Evolutionary conservation across 2,329 filamentous ascomycete species (phyloP).

Genomic region (Penicillium olsonii): DNA sequence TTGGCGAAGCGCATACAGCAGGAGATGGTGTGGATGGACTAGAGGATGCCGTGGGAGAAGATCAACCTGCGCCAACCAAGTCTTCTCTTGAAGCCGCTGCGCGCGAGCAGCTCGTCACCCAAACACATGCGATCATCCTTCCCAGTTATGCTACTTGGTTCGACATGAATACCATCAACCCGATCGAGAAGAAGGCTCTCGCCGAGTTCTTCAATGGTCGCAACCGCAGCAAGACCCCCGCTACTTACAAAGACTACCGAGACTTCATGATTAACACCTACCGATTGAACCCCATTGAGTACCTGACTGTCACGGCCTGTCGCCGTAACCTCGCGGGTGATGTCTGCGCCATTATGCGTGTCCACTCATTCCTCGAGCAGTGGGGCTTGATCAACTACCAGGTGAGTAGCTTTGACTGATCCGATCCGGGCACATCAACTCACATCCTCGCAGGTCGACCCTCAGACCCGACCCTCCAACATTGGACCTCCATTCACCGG

Average conservation of each 20-base stretch:
- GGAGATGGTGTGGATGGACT: slow-evolving; percentile 45
- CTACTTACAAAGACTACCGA: slow-evolving; percentile 97
- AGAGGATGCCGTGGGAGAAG: slow-evolving; percentile 49
- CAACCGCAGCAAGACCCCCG: slow-evolving; percentile 95
- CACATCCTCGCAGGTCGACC: slow-evolving; percentile 71
- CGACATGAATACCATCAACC: slow-evolving; percentile 91
- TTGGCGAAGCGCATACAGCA: slow-evolving; percentile 45
- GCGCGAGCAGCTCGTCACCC: slow-evolving; percentile 85
- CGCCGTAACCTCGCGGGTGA: slow-evolving; percentile 92
- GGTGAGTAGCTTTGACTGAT: slow-evolving; percentile 53
- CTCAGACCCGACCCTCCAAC: slow-evolving; percentile 89
- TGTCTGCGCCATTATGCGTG: slow-evolving; percentile 98
- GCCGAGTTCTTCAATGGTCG: slow-evolving; percentile 98
- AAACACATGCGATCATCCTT: slow-evolving; percentile 93
- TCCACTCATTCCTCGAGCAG: slow-evolving; percentile 95
- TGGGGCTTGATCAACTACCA: slow-evolving; percentile 99
- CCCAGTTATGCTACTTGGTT: slow-evolving; percentile 99
- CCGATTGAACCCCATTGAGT: slow-evolving; percentile 90
- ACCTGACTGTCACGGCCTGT: slow-evolving; percentile 95
- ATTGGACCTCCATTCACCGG: slow-evolving; percentile 96
- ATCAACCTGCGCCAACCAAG: slow-evolving; percentile 68
- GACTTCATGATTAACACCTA: slow-evolving; percentile 99
- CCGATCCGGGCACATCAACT: slow-evolving; percentile 29
- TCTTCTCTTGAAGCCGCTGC: slow-evolving; percentile 80
- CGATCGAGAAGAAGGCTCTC: slow-evolving; percentile 89